phyloP scores from a whole-genome alignment of 2,329 filamentous ascomycete genomes.

The Hymenotorrendiella dingleyae region DNA sequence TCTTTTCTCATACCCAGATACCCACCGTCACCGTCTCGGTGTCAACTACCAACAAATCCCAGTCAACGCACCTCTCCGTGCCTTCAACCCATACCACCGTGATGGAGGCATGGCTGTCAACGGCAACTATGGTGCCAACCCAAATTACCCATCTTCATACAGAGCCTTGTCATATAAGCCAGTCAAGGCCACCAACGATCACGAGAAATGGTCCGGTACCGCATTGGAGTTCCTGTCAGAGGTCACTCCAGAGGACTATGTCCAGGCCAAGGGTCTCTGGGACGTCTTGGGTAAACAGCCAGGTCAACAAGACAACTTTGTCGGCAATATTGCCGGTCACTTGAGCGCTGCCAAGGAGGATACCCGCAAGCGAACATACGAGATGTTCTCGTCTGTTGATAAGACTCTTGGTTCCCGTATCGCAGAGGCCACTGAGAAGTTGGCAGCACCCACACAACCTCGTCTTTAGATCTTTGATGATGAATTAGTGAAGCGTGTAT shows the following conservation, averaged over 20 bases:
- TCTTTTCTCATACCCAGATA: slow-evolving; percentile 66
- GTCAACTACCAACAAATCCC: slow-evolving; percentile 55
- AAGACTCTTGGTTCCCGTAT: slow-evolving; percentile 46
- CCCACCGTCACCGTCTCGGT: slow-evolving; percentile 51
- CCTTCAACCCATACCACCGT: slow-evolving; percentile 66
- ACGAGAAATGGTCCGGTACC: slow-evolving; percentile 43
- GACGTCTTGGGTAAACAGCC: slow-evolving; percentile 36
- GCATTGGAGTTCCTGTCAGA: slow-evolving; percentile 41
- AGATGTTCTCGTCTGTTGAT: slow-evolving; percentile 55
- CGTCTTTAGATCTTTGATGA: slow-evolving; percentile 12
- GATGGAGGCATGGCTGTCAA: slow-evolving; percentile 68
- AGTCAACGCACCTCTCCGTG: slow-evolving; percentile 39
- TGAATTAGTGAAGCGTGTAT: no score
- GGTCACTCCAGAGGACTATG: slow-evolving; percentile 26
- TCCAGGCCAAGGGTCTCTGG: slow-evolving; percentile 31
- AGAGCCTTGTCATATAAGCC: slow-evolving; percentile 39
- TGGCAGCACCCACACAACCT: slow-evolving; percentile 16
- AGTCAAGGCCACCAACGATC: slow-evolving; percentile 35
- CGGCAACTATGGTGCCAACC: slow-evolving; percentile 54
- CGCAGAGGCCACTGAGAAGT: slow-evolving; percentile 44
- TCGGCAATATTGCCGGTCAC: slow-evolving; percentile 53
- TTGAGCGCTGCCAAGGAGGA: slow-evolving; percentile 47
- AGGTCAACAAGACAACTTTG: slow-evolving; percentile 56
- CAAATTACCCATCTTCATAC: slow-evolving; percentile 51
- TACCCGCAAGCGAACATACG: slow-evolving; percentile 53